Base-by-base conservation (phyloP, 257 asterid species). In the Paraleonurus japonicus region DNA sequence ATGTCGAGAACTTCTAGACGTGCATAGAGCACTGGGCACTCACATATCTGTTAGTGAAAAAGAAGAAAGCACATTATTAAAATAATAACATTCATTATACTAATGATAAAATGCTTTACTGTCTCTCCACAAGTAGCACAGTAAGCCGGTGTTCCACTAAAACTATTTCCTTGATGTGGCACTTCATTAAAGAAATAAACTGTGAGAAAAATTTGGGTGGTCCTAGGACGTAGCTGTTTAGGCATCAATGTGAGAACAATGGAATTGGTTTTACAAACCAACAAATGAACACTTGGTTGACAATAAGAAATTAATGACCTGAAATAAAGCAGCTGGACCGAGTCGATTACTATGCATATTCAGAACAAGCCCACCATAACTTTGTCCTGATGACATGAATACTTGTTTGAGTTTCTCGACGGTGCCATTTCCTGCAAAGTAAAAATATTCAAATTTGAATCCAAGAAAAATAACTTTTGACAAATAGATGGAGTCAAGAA, bases 1-100 rank as follows among this genome's bases (percentile, higher is more conserved):
- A 94, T 72, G 75, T 94, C 85, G 71, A 91, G 95, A 61, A 92
- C 96, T 87, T 94, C 99, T 84, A 94, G 58, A 72, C 98, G 92
- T 76, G 83, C 77, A 74, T 80, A 84, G 37, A 94, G 85, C 71
- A 79, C 89, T 17, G 86, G 82, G 83, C 98, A 89, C 74, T 91
- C 96, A 65, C 94, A 88, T 67, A 94, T 87, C 99, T 91, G 88
- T 20, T 68, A 71, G 81, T 4, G 53, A 68, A 58, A 71, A 54
- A 50, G 54, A 26, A 43, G 64, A 22, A 53, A 7, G 60, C 15
- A 58, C 33, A 57, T 24, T 47, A 17, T 0, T 7, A 50, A 4
- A 19, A 10, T 32, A 47, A 16, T 5, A 47, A 16, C 54, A 28
- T 17, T 41, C 17, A 41, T 22, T 39, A 64, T 13, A 64, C 19